These are phyloP conservation scores for Pseudopithomyces chartarum DNA, from an alignment of 2,329 filamentous ascomycete genomes.

Conservation along the genomic window DNA sequence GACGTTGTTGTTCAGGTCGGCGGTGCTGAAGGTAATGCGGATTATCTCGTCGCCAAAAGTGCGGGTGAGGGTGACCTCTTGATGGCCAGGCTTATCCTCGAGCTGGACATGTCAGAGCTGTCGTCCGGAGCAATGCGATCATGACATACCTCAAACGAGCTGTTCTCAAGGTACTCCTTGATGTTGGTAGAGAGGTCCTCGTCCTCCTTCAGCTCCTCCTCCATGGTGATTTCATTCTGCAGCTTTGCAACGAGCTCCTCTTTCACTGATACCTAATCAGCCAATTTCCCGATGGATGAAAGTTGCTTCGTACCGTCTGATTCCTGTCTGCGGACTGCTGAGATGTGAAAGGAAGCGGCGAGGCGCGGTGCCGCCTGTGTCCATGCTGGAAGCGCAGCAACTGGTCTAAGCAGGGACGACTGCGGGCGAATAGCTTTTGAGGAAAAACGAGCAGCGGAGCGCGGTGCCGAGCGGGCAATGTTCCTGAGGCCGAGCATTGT, in stretches of 20 bases:
- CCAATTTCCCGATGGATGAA: neutral
- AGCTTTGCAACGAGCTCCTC: conserved; percentile 86
- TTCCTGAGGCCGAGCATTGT: conserved; percentile 53
- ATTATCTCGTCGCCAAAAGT: conserved; percentile 90
- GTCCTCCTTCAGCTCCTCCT: conserved; percentile 77
- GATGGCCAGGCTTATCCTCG: conserved; percentile 79
- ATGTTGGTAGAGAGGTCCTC: conserved; percentile 76
- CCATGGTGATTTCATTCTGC: conserved; percentile 61
- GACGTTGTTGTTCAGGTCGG: conserved; percentile 68
- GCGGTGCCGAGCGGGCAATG: conserved; percentile 52
- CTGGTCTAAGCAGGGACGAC: conserved; percentile 40
- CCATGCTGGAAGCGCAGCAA: conserved; percentile 40
- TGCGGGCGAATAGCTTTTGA: conserved; percentile 44
- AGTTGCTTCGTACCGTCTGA: conserved; percentile 20
- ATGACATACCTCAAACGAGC: conserved; percentile 71
- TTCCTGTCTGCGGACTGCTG: conserved; percentile 44
- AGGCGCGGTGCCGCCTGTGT: conserved; percentile 36
- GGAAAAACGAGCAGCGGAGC: conserved; percentile 48
- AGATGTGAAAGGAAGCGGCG: conserved; percentile 51
- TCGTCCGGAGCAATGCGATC: neutral
- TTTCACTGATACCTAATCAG: conserved; percentile 53
- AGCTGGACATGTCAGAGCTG: conserved; percentile 46
- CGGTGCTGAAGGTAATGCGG: conserved; percentile 81
- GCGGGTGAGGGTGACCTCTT: conserved; percentile 85
- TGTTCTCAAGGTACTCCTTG: conserved; percentile 86